Evolutionary conservation across 176 grass and related monocot species (phyloP).

Genomic region (Aegilops umbellulata): DNA sequence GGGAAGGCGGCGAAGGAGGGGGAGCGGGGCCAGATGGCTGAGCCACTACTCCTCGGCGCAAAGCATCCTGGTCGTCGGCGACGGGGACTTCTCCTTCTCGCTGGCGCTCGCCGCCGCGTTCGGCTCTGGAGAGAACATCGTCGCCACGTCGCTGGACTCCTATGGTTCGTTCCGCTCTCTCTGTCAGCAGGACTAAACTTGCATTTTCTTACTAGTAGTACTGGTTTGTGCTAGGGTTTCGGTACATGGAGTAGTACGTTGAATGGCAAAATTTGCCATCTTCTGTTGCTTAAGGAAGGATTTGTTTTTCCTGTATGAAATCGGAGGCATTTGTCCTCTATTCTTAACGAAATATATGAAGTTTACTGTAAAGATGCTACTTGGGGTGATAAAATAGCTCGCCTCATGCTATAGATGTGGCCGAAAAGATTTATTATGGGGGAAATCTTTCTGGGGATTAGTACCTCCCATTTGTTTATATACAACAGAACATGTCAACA

Average conservation of each 20-base stretch:
- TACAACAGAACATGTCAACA: background rate
- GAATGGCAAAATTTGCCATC: background rate
- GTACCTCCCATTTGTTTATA: background rate
- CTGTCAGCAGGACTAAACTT: no score
- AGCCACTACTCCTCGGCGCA: conserved; percentile 43
- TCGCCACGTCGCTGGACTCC: conserved; percentile 48
- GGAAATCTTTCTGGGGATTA: background rate
- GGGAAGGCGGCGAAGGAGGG: background rate
- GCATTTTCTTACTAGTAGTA: no score
- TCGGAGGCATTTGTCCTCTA: no score
- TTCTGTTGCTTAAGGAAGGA: background rate
- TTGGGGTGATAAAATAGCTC: background rate
- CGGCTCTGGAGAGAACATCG: conserved; percentile 47
- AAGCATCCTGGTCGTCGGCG: conserved; percentile 50
- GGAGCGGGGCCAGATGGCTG: conserved; percentile 29
- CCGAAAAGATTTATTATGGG: no score
- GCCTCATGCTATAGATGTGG: background rate
- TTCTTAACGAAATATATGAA: no score
- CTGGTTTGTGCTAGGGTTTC: no score
- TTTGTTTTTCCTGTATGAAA: background rate
- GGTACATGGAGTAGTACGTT: no score
- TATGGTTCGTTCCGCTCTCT: background rate
- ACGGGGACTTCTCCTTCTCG: conserved; percentile 72
- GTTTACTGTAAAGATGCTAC: no score
- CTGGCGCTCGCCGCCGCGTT: conserved; percentile 52